Base-by-base conservation (phyloP, 2,329 filamentous ascomycete species). In the Chaetomium sp. region DNA sequence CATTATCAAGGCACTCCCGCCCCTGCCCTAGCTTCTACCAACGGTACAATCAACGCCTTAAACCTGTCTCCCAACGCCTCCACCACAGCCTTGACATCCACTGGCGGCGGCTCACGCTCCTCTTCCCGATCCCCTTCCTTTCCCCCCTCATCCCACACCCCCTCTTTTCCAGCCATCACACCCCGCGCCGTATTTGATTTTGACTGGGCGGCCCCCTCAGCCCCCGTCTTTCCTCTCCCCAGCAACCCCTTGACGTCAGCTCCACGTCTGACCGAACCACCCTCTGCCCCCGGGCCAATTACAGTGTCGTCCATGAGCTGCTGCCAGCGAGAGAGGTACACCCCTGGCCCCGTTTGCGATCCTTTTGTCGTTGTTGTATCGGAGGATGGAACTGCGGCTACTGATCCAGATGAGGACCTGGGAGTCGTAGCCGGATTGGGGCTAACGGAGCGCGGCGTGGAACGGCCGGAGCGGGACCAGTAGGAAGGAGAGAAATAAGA, bases 311-410 rank as follows among this genome's bases (percentile, higher is more conserved):
- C 85, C 3, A 91, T 74, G 6, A 91, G 73, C 0, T 79, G 74
- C 66, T 90, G 85, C 88, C 88, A 91, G 49, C 83, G 79, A 1
- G 81, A 77, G 32, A 91, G 78, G 65, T 87, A 91, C 47, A 87
- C 80, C 1, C 88, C 88, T 0, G 88, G 87, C 0, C 87, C 87
- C 32, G 76, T 76, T 52, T 79, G 42, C 8, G 53, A 53, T 5
- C 11, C 35, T 19, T 12, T 49, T 36, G 6, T 12, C 12, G 37
- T 9, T 9, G 37, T 34, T 45, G 9, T 6, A 14, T 37, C 3
- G 68, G 65, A 9, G 35, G 10, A 43, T 40, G n/a, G 5, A 44
- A 10, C 7, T 27, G 36, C 14, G 34, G 43, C 27, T n/a, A 40
- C 9, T 14, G 40, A n/a, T 42, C 6, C 11, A 14, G 12, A 14